These are phyloP conservation scores for Penicillium psychrosexuale DNA, from an alignment of 2,329 filamentous ascomycete genomes.

Conservation along the genomic window DNA sequence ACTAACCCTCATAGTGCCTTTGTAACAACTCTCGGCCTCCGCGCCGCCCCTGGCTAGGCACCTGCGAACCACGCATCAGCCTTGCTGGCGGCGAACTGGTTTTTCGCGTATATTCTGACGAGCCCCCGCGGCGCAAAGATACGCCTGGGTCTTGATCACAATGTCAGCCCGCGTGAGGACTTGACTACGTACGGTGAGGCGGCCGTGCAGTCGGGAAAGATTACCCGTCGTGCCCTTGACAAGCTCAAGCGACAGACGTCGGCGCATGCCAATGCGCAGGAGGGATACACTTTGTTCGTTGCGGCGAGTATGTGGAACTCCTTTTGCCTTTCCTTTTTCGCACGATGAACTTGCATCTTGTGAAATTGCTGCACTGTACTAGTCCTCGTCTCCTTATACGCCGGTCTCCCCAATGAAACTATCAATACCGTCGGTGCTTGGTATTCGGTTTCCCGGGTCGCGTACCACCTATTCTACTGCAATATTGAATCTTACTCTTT, in stretches of 20 bases:
- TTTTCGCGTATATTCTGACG: conserved; percentile 38
- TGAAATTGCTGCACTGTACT: neutral
- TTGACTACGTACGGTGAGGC: conserved; percentile 35
- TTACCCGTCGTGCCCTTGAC: conserved; percentile 36
- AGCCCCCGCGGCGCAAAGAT: conserved; percentile 37
- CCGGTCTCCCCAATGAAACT: conserved; percentile 32
- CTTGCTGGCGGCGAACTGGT: conserved; percentile 41
- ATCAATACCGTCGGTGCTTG: conserved; percentile 39
- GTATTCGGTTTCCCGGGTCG: conserved; percentile 37
- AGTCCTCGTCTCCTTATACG: conserved; percentile 37
- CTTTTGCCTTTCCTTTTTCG: neutral
- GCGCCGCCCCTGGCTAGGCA: conserved; percentile 13
- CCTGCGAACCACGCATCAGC: conserved; percentile 28
- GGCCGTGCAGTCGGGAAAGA: conserved; percentile 37
- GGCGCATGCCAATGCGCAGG: conserved; percentile 34
- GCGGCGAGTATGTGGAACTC: conserved; percentile 26
- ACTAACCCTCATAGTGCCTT: conserved; percentile 15
- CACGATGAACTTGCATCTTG: neutral
- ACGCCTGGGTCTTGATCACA: conserved; percentile 37
- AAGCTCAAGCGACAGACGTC: conserved; percentile 37
- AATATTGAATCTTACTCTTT: conserved; percentile 29
- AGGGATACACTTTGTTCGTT: conserved; percentile 40
- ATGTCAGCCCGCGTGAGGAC: conserved; percentile 40
- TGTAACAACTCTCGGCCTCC: conserved; percentile 25
- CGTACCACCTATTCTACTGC: conserved; percentile 35